Base-by-base conservation (phyloP, 1,139 yeast genomes). In the Scheffersomyces cryptocercus region DNA sequence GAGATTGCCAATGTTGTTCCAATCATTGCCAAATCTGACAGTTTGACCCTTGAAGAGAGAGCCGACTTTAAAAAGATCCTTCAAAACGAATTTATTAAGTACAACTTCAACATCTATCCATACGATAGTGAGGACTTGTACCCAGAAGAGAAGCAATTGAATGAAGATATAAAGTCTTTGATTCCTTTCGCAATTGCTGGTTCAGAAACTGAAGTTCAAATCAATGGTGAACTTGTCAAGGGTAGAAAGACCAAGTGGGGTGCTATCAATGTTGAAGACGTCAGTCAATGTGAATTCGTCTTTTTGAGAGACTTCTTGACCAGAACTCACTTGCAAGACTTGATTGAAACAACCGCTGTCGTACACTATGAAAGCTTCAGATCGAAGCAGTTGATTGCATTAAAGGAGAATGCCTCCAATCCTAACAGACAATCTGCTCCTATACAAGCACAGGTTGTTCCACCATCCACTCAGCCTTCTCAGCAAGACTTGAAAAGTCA, bases 181-280 rank as follows among this genome's bases (percentile, higher is more conserved):
- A 81, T 91, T 54, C 99, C 99, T 28, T 93, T 93, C 72, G 98
- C 99, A 1, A 82, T 93, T 39, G 90, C 91, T 43, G 99, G 98
- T 35, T 85, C 96, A n/a, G 96, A 90, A 62, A 79, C 75, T 48
- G 86, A 85, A 55, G 81, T 88, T 49, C 78, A 84, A 45, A 70
- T 83, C 45, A 81, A 82, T 54, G 97, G 97, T 38, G 88, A 85
- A 59, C 70, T 78, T 28, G 88, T 89, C 35, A 85, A 95, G 58
- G 97, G 97, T 39, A 84, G 99, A 72, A 84, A 86, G 68, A 89
- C 95, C 46, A 83, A 86, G 62, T 93, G 97, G 97, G 98, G 98
- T 37, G 77, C 84, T 24, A 84, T 89, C 53, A 86, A 91, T 65
- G 88, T 93, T 46, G 98, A 91, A 68, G 97, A 93, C 67, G 91